These are phyloP conservation scores for Papilionanthe hybrid DNA, from an alignment of 116 monocot species.

Conservation along the genomic window DNA sequence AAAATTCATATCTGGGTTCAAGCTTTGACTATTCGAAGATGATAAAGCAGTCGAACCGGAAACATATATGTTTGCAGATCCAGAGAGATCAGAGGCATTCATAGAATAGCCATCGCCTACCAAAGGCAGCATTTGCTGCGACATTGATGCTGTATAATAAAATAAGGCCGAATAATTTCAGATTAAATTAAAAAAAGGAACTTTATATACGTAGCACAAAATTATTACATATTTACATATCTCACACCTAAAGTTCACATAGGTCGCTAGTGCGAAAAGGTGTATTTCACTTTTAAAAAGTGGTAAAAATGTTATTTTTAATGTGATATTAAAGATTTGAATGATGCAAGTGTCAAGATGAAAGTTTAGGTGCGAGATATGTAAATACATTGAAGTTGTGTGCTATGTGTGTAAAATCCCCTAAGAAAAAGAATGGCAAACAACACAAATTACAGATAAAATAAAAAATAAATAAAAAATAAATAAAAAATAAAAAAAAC, in stretches of 20 bases:
- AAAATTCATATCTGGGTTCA: conserved; percentile 40
- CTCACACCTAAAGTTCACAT: too few relatives aligned
- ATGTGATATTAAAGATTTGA: too few relatives aligned
- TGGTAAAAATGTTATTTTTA: too few relatives aligned
- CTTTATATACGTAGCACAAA: too few relatives aligned
- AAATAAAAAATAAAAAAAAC: neutral
- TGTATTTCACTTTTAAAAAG: too few relatives aligned
- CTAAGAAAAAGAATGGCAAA: neutral
- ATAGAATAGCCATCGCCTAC: conserved; percentile 46
- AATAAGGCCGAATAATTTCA: neutral
- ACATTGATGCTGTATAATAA: conserved; percentile 38
- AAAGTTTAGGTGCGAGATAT: too few relatives aligned
- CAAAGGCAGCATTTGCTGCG: conserved; percentile 34
- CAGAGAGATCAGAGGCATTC: conserved; percentile 28
- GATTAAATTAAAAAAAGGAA: neutral
- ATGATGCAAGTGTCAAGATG: too few relatives aligned
- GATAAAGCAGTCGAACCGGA: conserved; percentile 36
- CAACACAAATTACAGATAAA: neutral
- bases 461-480: neutral
- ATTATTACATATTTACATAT: too few relatives aligned
- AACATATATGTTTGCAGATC: conserved; percentile 39
- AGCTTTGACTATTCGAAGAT: conserved; percentile 36
- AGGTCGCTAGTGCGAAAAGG: too few relatives aligned
- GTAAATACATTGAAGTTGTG: too few relatives aligned
- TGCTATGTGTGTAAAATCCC: too few relatives aligned